Evolutionary conservation across 176 grass and related monocot genomes (phyloP).

Genomic region (Oryza australiensis): DNA sequence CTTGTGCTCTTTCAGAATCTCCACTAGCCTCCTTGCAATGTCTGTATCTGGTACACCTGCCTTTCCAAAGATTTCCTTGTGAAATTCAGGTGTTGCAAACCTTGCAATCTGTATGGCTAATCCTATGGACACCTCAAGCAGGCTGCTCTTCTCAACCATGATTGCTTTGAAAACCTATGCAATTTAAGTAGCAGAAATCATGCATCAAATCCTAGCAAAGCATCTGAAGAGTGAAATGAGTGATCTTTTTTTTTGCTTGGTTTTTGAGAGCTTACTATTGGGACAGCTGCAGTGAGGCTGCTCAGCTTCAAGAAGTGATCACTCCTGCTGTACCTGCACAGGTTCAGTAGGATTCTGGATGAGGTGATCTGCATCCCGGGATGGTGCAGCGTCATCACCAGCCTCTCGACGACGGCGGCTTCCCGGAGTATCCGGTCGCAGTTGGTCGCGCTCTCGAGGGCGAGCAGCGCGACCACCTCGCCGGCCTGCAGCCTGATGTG

Average conservation of each 20-base stretch:
- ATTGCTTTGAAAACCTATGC: slow-evolving; percentile 30
- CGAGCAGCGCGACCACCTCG: slow-evolving; percentile 24
- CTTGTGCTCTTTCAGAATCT: slow-evolving; percentile 35
- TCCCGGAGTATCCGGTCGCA: slow-evolving; percentile 23
- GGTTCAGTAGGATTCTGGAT: slow-evolving; percentile 49
- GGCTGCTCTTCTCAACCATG: slow-evolving; percentile 6
- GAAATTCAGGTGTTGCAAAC: slow-evolving; percentile 12
- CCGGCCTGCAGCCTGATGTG: background rate
- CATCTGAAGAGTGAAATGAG: background rate
- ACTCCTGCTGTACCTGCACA: slow-evolving; percentile 29
- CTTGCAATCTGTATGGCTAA: slow-evolving; percentile 19
- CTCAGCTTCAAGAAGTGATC: background rate
- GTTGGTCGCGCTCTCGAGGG: slow-evolving; percentile 29
- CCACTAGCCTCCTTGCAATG: slow-evolving; percentile 25
- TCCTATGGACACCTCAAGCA: slow-evolving; percentile 37
- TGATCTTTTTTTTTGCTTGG: background rate
- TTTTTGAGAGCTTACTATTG: slow-evolving; percentile 5
- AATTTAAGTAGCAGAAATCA: background rate
- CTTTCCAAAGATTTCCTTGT: slow-evolving; percentile 6
- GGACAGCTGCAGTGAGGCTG: slow-evolving; percentile 30
- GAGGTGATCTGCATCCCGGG: slow-evolving; percentile 15
- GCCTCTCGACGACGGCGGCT: slow-evolving; percentile 7
- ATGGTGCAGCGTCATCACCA: slow-evolving; percentile 32
- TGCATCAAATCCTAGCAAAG: background rate
- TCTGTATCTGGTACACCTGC: background rate